phyloP scores from a whole-genome alignment of 106 monocot species.

The Dioscorea dumetorum region DNA sequence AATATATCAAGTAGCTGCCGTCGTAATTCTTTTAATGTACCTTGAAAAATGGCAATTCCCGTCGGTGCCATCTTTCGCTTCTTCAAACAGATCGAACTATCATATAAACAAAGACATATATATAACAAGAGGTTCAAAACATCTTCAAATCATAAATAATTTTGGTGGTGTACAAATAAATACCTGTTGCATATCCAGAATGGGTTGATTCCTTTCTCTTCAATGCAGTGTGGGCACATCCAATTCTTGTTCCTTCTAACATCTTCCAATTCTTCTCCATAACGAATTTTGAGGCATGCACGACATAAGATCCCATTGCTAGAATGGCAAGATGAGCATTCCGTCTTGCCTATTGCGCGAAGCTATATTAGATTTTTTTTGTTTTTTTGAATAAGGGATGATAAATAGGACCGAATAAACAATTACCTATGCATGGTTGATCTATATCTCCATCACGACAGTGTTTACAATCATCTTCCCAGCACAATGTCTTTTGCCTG shows the following conservation, averaged over 20 bases:
- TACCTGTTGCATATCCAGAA: constrained; percentile 75
- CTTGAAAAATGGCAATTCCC: constrained; percentile 58
- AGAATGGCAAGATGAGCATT: constrained; percentile 59
- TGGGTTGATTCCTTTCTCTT: constrained; percentile 51
- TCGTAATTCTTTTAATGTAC: constrained; percentile 9
- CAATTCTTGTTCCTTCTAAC: constrained; percentile 45
- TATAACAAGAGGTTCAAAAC: no score
- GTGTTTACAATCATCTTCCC: constrained; percentile 62
- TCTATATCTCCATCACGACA: constrained; percentile 36
- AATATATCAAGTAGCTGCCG: neutral
- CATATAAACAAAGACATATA: neutral
- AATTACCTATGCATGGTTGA: constrained; percentile 53
- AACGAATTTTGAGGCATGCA: constrained; percentile 63
- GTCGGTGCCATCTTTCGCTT: constrained; percentile 54
- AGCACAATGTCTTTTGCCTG: constrained; percentile 64
- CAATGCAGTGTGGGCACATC: constrained; percentile 77
- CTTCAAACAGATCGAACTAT: constrained; percentile 55
- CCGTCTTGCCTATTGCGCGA: constrained; percentile 47
- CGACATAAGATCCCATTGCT: constrained; percentile 59
- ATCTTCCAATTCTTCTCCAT: constrained; percentile 73
- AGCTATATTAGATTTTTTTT: neutral
- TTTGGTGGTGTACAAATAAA: neutral
- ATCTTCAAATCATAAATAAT: neutral
- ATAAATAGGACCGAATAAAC: neutral
- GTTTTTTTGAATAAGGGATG: neutral